Evolutionary conservation across 805 yeast genomes (phyloP), one percentile per base, ranked within the genome.

Genomic region (Pichia californica): DNA sequence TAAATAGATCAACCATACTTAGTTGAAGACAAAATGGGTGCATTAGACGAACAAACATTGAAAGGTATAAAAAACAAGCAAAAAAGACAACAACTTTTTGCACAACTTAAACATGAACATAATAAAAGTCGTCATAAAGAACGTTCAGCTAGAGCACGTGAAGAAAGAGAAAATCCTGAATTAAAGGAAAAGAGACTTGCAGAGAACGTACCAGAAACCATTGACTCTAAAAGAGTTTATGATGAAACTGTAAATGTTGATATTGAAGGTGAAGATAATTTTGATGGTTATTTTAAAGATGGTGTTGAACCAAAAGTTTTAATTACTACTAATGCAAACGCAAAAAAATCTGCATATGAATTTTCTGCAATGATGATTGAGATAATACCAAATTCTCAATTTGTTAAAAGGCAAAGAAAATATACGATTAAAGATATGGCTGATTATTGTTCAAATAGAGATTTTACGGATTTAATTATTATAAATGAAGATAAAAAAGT

Each of bases 401-500:
- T 91, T 60, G 80, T 89, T 47, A 88, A 89, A 64, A 76, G 99
- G 46, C 88, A 88, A 57, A 74, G 79, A 53, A 91, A 91, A 54
- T 89, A 80, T 61, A 73, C 76, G 29, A 82, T 93, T 75, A 79
- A 82, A 51, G 96, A 88, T 40, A 93, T 93, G 76, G 88, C 94
- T 11, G 77, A 79, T 46, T 79, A 79, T 54, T 86, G 96, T 63
- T 61, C 79, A 32, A 86, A 84, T 58, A 70, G 98, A 58, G 91
- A 81, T 18, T 93, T 75, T 66, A 89, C 97, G 0, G 95, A 89
- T 58, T 68, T 93, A 55, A 69, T 93, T 26, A 88, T 93, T 38
- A 78, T 93, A 47, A 93, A 93, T 61, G 99, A 93, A 64, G 96
- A 88, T 66, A 89, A 89, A 65, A 93, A 91, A 64, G 75, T 74